These are phyloP conservation scores for Aspergillus steynii DNA, from an alignment of 495 filamentous ascomycete species.

Conservation along the genomic window DNA sequence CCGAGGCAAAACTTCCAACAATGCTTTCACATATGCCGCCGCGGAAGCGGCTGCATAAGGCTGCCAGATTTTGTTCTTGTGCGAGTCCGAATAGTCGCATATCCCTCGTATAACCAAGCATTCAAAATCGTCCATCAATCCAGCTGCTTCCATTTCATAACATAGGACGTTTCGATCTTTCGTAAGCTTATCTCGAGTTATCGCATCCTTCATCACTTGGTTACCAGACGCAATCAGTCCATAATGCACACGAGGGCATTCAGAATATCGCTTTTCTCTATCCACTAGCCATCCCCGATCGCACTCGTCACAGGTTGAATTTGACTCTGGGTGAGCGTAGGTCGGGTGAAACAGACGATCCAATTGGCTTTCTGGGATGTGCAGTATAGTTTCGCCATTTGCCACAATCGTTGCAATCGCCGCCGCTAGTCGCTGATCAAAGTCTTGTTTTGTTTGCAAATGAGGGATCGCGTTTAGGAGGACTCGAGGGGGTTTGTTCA, in stretches of 20 bases:
- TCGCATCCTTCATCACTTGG: conserved; percentile 15
- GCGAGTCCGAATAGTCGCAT: too few relatives aligned
- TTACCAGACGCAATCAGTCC: conserved; percentile 22
- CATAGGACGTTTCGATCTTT: too few relatives aligned
- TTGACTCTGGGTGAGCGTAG: too few relatives aligned
- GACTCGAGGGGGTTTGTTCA: conserved; percentile 23
- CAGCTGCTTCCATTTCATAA: too few relatives aligned
- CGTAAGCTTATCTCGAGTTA: conserved; percentile 14
- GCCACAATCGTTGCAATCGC: background rate
- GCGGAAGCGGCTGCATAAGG: too few relatives aligned
- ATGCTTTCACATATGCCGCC: too few relatives aligned
- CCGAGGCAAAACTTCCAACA: too few relatives aligned
- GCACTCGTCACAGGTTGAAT: too few relatives aligned
- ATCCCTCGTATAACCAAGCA: too few relatives aligned
- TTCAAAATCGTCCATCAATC: too few relatives aligned
- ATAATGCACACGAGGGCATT: conserved; percentile 12
- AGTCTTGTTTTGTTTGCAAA: background rate
- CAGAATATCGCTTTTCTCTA: background rate
- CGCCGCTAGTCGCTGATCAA: background rate
- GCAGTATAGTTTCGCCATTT: background rate
- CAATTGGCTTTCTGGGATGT: background rate
- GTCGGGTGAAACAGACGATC: background rate
- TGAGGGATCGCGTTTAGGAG: conserved; percentile 22
- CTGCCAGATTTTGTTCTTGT: too few relatives aligned
- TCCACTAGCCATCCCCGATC: background rate